Evolutionary conservation across 2,329 filamentous ascomycete genomes (phyloP).

Genomic region (Plenodomus lindquistii): DNA sequence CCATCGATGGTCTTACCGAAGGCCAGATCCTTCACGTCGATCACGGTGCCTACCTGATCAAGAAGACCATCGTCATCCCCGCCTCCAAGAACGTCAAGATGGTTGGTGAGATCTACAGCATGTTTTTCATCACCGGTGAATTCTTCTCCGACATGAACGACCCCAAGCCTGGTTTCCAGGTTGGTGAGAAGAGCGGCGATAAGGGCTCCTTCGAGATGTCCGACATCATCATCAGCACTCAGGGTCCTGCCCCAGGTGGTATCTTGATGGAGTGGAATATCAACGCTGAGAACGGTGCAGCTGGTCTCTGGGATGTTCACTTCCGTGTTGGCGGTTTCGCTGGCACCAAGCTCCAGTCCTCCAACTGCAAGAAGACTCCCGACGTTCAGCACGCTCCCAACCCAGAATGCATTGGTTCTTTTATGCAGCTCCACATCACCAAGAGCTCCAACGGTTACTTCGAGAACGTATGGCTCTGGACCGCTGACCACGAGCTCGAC

Average conservation of each 20-base stretch:
- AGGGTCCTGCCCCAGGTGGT: conserved; percentile 81
- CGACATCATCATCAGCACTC: conserved; percentile 83
- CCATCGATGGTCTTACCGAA: conserved; percentile 68
- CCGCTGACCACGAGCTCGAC: conserved; percentile 88
- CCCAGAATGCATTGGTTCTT: conserved; percentile 72
- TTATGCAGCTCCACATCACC: conserved; percentile 63
- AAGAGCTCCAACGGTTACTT: conserved; percentile 69
- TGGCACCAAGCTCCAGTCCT: conserved; percentile 79
- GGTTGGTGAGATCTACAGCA: conserved; percentile 87
- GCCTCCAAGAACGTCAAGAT: conserved; percentile 75
- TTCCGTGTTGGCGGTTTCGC: conserved; percentile 86
- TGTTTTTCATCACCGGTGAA: conserved; percentile 79
- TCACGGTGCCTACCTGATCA: conserved; percentile 66
- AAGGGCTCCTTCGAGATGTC: conserved; percentile 82
- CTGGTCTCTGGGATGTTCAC: conserved; percentile 94
- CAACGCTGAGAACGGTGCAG: conserved; percentile 66
- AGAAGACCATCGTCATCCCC: conserved; percentile 62
- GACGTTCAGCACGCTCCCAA: conserved; percentile 64
- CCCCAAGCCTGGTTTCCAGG: conserved; percentile 81
- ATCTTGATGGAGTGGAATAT: conserved; percentile 94
- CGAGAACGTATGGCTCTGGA: conserved; percentile 91
- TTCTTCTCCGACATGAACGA: conserved; percentile 75
- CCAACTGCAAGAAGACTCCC: conserved; percentile 79
- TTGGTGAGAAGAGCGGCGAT: conserved; percentile 74
- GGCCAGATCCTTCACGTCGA: conserved; percentile 68